Evolutionary conservation across 352 stramenopile species (phyloP), one percentile per base, ranked within the genome.

Genomic region (Pythium folliculosum): DNA sequence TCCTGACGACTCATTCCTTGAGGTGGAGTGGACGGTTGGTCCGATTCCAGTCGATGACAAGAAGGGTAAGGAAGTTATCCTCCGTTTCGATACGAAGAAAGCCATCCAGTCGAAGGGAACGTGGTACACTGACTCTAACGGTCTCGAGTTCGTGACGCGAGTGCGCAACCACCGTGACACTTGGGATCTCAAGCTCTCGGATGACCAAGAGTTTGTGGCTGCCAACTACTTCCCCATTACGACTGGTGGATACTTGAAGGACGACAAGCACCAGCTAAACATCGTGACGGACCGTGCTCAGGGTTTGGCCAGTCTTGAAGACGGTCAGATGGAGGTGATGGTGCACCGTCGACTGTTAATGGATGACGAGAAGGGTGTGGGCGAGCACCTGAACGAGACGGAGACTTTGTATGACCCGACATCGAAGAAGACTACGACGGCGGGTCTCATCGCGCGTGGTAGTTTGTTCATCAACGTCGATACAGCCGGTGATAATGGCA

Each of bases 181-280:
- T 37, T 98, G 88, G 87, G 84, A 98, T 58, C 63, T 98, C 37
- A 87, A 81, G 50, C 74, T 79, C 35, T 97, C 75, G 64, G 96
- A 96, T 38, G 89, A 97, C 23, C 84, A 90, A 55, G 93, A 99
- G 75, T 90, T 88, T 50, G 88, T 99, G 47, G 87, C 96, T 14
- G 95, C 92, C 44, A 99, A 99, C 75, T 99, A 98, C 79, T 98
- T 98, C 67, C 97, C 97, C 1, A 92, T 99, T n/a, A 99, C 93
- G 57, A 89, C 94, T 7, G 91, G 91, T 17, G 90, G 94, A 9
- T 99, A 96, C 66, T 80, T 99, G 63, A 90, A 98, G 73, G 91
- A 98, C 64, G 65, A 82, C 17, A 81, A 86, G 27, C 54, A 70
- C 16, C 84, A 97, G 62, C 73, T 99, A 19, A 92, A 88, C 30